Evolutionary conservation across 1,284 basidiomycete species (phyloP), one percentile per base, ranked within the genome.

Genomic region (Volvariella volvacea): DNA sequence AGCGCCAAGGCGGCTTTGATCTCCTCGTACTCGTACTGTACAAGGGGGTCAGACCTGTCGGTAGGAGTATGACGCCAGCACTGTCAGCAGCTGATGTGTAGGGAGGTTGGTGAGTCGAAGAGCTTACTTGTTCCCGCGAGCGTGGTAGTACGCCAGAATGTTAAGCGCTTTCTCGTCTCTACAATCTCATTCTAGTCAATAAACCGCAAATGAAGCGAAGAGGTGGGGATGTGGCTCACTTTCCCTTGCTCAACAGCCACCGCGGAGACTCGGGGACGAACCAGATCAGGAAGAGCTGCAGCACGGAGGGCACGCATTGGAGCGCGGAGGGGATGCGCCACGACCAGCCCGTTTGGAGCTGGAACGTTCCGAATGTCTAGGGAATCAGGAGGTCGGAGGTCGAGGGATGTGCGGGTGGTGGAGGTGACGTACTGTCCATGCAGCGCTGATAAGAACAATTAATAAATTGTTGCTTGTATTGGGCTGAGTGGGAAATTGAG

Each of bases 241-340:
- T 61, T 37, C 82, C 83, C 60, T 82, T 82, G 61, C 70, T 76
- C 48, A 87, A 59, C 48, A 86, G 62, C 70, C 69, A 88, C 68
- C 85, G 78, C 40, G 83, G 83, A 0, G 82, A 85, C 58, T 88
- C 84, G 28, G 84, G 84, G 12, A 65, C 69, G 57, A 82, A 78
- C 59, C 68, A 73, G 53, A 87, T 61, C n/a, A 88, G 59, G 52
- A 53, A 49, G 44, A 87, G 62, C 58, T 87, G 85, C 39, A 81
- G 49, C 45, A 82, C 47, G 1, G 83, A 76, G 7, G 83, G 81
- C 34, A 79, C 55, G 46, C 64, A 80, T 59, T 88, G 85, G 20
- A 88, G 64, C 28, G 76, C 56, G 10, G 83, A 85, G 15, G 85
- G 83, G 42, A 86, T 69, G 50, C 86, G 78, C 86, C 86, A 88